These are phyloP conservation scores for Mesostigma viride DNA, from an alignment of 139 green algal genomes.

Conservation along the genomic window DNA sequence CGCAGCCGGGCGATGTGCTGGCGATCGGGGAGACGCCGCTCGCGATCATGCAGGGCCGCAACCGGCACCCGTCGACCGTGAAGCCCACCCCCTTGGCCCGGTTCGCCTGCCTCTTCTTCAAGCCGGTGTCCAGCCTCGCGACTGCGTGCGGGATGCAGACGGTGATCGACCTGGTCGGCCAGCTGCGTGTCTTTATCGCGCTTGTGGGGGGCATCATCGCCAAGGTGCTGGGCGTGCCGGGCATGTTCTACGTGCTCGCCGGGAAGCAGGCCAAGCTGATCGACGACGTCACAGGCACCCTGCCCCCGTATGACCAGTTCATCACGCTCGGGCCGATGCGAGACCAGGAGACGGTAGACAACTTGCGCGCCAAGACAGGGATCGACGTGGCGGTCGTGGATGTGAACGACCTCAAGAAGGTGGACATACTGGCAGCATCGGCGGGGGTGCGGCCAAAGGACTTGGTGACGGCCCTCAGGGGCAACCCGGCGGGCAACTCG, in stretches of 20 bases:
- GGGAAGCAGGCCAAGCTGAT: conserved; percentile 23
- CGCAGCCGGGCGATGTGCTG: conserved; percentile 22
- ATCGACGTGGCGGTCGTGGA: conserved; percentile 27
- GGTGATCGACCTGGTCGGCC: conserved; percentile 34
- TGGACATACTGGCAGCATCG: conserved; percentile 10
- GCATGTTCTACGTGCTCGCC: conserved; percentile 37
- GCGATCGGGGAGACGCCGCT: conserved; percentile 34
- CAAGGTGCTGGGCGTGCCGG: conserved; percentile 19
- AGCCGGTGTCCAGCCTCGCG: conserved; percentile 36
- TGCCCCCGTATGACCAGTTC: conserved; percentile 39
- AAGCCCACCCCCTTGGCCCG: conserved; percentile 15
- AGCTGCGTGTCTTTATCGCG: conserved; percentile 25
- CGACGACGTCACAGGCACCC: conserved; percentile 30
- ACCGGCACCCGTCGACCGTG: conserved; percentile 30
- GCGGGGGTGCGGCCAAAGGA: too few relatives aligned
- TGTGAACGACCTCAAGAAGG: conserved; percentile 38
- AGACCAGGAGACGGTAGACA: not conserved
- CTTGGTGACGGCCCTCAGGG: too few relatives aligned
- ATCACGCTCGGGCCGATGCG: conserved; percentile 26
- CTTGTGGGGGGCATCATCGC: conserved; percentile 16
- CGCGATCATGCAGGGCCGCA: conserved; percentile 36
- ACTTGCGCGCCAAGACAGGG: conserved; percentile 13
- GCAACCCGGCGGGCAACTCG: conserved; percentile 31
- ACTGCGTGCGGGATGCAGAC: conserved; percentile 41
- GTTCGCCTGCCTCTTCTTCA: conserved; percentile 30